Percentiles rank a stretch among this genome's conserved stretches.
Conservation (phyloP, 2,329 filamentous ascomycete species). For the Sclerotinia borealis region DNA sequence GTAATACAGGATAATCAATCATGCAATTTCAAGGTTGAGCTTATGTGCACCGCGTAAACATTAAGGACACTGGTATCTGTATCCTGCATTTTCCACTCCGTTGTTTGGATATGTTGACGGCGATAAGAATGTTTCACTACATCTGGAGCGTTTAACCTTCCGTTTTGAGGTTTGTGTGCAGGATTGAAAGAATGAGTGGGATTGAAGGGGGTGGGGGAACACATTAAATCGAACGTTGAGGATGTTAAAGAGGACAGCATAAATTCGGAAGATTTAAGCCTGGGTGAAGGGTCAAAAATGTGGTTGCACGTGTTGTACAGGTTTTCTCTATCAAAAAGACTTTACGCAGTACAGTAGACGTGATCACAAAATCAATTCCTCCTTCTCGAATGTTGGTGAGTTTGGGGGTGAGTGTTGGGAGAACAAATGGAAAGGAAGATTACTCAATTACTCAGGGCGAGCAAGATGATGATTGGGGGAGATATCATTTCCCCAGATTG, state of each 20-base stretch:
- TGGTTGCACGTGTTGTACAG: background rate
- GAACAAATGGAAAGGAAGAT: background rate
- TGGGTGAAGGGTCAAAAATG: background rate
- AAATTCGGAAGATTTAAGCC: background rate
- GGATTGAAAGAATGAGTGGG: background rate
- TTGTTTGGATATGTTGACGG: background rate
- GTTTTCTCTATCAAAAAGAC: background rate
- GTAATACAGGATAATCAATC: background rate
- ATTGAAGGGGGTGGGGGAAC: background rate
- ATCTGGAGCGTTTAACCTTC: background rate
- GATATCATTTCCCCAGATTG: background rate
- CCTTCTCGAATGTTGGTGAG: background rate
- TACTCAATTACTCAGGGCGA: background rate
- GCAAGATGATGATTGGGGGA: background rate
- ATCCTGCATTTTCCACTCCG: background rate
- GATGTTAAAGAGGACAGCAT: background rate
- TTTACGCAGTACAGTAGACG: background rate
- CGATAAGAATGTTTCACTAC: slow-evolving; percentile 5
- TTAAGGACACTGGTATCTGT: background rate
- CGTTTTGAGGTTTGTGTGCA: background rate
- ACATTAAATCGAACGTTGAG: background rate
- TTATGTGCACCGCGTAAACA: background rate
- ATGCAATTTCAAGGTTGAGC: background rate
- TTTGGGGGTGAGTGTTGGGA: background rate
- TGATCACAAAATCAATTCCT: background rate